Base-by-base conservation (phyloP, 768 basidiomycete species). In the Mycena vitilis region DNA sequence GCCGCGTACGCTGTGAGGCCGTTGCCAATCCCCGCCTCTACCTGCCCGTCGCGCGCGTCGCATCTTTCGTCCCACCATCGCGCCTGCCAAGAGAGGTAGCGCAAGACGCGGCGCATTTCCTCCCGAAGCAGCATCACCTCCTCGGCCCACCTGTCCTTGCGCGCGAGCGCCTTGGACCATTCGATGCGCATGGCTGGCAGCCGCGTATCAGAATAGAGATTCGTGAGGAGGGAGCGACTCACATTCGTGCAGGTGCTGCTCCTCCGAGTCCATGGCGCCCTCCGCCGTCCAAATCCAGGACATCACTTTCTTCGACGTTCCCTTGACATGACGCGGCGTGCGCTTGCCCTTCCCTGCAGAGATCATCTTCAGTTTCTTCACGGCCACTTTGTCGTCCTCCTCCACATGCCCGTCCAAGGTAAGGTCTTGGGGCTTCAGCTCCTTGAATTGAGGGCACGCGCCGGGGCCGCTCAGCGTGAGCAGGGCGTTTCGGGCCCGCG, bases 121-220 rank as follows among this genome's bases (percentile, higher is more conserved):
- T 68, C 72, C 48, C 48, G n/a, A 49, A 23, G 48, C 48, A 49
- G 9, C 12, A 49, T n/a, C 12, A 23, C 16, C 8, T 13, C 55
- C 40, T 64, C 70, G 37, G 15, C 68, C 37, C 37, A 55, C 5
- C 0, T 68, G 65, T 47, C 71, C 70, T 40, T 73, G 7, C 55
- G 37, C 3, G 60, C 69, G 2, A 23, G 42, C 16, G 71, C 66
- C 20, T 64, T 37, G 12, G 51, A 58, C 63, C 66, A 73, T 51
- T 71, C 72, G 2, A 73, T 65, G 36, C 23, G 62, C 13, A 71
- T 51, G 0, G 66, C 72, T 73, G 23, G 7, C 30, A 34, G 22
- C 9, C 4, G 8, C n/a, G n/a, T 22, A n/a, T 49, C n/a, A 23
- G n/a, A n/a, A n/a, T n/a, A n/a, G n/a, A n/a, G n/a, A n/a, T n/a